Conservation (phyloP, 2,329 filamentous ascomycete genomes). For the Beauveria sp. region DNA sequence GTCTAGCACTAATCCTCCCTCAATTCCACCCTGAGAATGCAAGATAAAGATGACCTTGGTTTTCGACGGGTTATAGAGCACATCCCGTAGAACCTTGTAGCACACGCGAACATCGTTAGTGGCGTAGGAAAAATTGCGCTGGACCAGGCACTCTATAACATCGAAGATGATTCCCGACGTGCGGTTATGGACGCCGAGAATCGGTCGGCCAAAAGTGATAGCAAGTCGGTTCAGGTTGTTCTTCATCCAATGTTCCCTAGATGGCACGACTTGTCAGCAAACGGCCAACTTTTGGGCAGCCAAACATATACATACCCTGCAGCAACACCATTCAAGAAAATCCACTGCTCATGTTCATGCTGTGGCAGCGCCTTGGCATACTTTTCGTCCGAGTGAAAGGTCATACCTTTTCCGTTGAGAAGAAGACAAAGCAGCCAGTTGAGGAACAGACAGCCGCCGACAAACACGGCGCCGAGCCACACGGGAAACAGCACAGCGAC, state of each 20-base stretch:
- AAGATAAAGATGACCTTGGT: conserved; percentile 66
- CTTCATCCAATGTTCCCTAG: conserved; percentile 57
- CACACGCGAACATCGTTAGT: conserved; percentile 60
- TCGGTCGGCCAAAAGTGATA: conserved; percentile 61
- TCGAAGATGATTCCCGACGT: conserved; percentile 71
- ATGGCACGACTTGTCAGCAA: conserved; percentile 11
- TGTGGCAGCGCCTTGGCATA: conserved; percentile 41
- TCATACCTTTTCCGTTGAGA: conserved; percentile 42
- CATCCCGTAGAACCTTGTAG: conserved; percentile 53
- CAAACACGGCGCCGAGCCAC: conserved; percentile 35
- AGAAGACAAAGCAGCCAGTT: conserved; percentile 44
- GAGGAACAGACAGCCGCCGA: conserved; percentile 37
- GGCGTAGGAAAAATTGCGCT: conserved; percentile 66
- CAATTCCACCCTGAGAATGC: conserved; percentile 72
- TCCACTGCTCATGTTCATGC: conserved; percentile 61
- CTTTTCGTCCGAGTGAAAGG: conserved; percentile 44
- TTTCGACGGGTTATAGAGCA: conserved; percentile 52
- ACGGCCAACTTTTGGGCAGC: neutral
- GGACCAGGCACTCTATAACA: conserved; percentile 67
- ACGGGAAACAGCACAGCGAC: conserved; percentile 38
- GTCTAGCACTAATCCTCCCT: conserved; percentile 65
- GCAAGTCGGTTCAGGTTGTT: conserved; percentile 64
- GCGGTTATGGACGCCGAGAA: conserved; percentile 68
- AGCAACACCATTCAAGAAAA: conserved; percentile 71
- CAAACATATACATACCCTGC: conserved; percentile 39